Conservation (phyloP, 2,329 filamentous ascomycete genomes). For the Ophiostoma australiae region DNA sequence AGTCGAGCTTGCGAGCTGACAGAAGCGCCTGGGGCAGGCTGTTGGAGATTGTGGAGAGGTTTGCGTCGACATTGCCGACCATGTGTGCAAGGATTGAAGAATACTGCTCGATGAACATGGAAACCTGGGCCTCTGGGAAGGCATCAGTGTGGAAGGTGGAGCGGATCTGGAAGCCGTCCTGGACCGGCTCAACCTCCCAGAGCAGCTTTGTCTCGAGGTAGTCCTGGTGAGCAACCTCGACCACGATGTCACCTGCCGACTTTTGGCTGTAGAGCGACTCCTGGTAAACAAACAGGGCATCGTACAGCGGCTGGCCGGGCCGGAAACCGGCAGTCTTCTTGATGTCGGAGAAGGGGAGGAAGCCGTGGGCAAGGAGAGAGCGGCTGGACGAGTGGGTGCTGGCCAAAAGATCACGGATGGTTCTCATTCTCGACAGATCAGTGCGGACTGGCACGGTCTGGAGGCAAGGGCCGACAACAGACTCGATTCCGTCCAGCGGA, state of each 20-base stretch:
- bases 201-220: slow-evolving; percentile 70
- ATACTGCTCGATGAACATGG: slow-evolving; percentile 57
- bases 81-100: slow-evolving; percentile 42
- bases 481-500: slow-evolving; percentile 64
- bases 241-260: slow-evolving; percentile 37
- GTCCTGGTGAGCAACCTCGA: slow-evolving; percentile 59
- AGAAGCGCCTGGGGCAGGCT: slow-evolving; percentile 36
- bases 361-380: slow-evolving; percentile 58
- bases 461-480: slow-evolving; percentile 74
- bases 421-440: slow-evolving; percentile 48
- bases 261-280: slow-evolving; percentile 53
- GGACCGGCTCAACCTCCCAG: slow-evolving; percentile 66
- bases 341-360: slow-evolving; percentile 64
- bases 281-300: slow-evolving; percentile 79
- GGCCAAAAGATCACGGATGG: slow-evolving; percentile 56
- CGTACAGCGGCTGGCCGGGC: slow-evolving; percentile 60
- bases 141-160: slow-evolving; percentile 45
- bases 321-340: slow-evolving; percentile 54
- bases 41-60: slow-evolving; percentile 29
- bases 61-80: slow-evolving; percentile 30
- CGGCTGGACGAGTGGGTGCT: slow-evolving; percentile 62
- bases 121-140: slow-evolving; percentile 53
- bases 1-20: slow-evolving; percentile 47
- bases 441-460: slow-evolving; percentile 68
- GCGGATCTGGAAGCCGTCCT: slow-evolving; percentile 38